These are phyloP conservation scores for Peronosclerospora sorghi DNA, from an alignment of 352 stramenopile genomes.

Conservation along the genomic window DNA sequence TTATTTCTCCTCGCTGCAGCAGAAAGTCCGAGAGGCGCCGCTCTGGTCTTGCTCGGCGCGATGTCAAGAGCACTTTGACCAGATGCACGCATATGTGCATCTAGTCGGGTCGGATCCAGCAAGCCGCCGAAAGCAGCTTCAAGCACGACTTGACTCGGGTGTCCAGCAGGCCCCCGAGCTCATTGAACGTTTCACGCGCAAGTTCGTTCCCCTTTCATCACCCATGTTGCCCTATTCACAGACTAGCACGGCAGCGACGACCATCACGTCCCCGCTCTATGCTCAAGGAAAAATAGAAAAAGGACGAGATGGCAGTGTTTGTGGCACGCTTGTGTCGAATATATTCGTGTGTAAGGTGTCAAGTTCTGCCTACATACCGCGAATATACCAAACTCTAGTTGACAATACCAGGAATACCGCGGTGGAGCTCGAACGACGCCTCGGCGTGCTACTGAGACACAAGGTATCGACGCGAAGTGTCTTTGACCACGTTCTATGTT, in stretches of 20 bases:
- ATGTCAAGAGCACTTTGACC: constrained; percentile 29
- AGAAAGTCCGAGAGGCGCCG: constrained; percentile 32
- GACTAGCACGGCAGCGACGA: constrained; percentile 23
- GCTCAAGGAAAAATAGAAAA: constrained; percentile 6
- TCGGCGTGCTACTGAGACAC: constrained; percentile 27
- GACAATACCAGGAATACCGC: constrained; percentile 27
- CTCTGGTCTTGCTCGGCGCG: constrained; percentile 21
- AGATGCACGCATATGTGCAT: constrained; percentile 28
- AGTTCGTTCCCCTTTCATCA: constrained; percentile 21
- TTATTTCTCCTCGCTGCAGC: constrained; percentile 40
- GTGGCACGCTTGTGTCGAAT: constrained; percentile 37
- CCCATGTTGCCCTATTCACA: constrained; percentile 29
- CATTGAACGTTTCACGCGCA: constrained; percentile 30
- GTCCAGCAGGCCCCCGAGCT: constrained; percentile 16
- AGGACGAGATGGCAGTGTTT: neutral
- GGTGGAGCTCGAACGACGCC: constrained; percentile 22
- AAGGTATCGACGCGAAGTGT: constrained; percentile 29
- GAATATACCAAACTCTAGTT: constrained; percentile 23
- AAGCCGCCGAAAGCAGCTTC: constrained; percentile 18
- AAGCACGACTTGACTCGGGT: constrained; percentile 21
- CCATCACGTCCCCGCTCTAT: constrained; percentile 5
- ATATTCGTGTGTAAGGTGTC: constrained; percentile 47
- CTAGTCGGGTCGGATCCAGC: constrained; percentile 7
- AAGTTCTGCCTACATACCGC: constrained; percentile 16
- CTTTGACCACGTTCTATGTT: neutral